These are phyloP conservation scores for Fusarium odoratissimum DNA, from an alignment of 2,329 filamentous ascomycete genomes.

Conservation along the genomic window DNA sequence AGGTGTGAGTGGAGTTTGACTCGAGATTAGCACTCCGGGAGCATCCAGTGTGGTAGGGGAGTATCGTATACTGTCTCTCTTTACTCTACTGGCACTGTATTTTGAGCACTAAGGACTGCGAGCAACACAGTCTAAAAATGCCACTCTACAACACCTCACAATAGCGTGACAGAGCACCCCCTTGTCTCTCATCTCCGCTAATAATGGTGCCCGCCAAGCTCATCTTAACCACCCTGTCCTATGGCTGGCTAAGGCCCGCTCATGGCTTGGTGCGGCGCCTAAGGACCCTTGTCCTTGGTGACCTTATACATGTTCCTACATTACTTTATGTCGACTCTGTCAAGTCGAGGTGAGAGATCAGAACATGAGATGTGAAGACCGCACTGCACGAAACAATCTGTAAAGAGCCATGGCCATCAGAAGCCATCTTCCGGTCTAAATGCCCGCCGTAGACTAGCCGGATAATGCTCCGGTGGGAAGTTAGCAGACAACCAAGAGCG, in stretches of 20 bases:
- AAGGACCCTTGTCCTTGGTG: conserved; percentile 32
- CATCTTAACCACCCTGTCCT: conserved; percentile 46
- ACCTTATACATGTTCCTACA: conserved; percentile 21
- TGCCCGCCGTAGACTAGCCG: background rate
- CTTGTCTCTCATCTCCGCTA: conserved; percentile 48
- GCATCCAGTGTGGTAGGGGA: conserved; percentile 46
- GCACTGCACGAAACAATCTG: background rate
- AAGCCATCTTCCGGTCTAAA: background rate
- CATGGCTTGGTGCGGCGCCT: conserved; percentile 44
- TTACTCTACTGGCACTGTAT: background rate
- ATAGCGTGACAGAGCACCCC: conserved; percentile 32
- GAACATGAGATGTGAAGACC: conserved; percentile 7
- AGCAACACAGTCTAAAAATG: conserved; percentile 2
- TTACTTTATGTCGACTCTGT: conserved; percentile 16
- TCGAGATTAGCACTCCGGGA: conserved; percentile 56
- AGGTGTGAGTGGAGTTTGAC: conserved; percentile 56
- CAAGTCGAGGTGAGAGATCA: conserved; percentile 7
- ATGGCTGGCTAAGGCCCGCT: conserved; percentile 29
- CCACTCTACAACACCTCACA: background rate
- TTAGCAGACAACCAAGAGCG: background rate
- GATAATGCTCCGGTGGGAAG: background rate
- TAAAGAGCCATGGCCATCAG: background rate
- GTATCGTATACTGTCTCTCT: conserved; percentile 35
- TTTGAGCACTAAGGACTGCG: fast-evolving
- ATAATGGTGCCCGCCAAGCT: conserved; percentile 47